Evolutionary conservation across 2,329 filamentous ascomycete genomes (phyloP), one percentile per base, ranked within the genome.

Genomic region (Beauveria medogensis): DNA sequence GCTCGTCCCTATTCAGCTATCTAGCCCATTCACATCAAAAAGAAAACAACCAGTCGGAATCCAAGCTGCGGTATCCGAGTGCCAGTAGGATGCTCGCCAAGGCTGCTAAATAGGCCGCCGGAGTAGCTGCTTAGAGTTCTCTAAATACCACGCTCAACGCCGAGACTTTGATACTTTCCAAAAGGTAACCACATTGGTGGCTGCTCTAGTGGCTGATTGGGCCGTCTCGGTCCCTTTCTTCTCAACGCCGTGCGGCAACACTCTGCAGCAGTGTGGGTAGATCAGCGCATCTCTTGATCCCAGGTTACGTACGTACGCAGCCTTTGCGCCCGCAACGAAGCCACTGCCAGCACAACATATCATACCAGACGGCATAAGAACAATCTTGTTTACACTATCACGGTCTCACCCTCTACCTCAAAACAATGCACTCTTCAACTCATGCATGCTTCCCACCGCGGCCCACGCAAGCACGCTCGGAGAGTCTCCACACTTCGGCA

Each of bases 331-430:
- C 50, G 50, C 50, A 24, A 28, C 10, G 16, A 40, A 55, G 52
- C 52, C 52, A 53, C 51, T 40, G 51, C 51, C 51, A 53, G 51
- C 51, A 41, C 48, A 50, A 50, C 30, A 37, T 52, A 52, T 52
- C 50, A 52, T 37, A 22, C 20, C 30, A 7, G 12, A 30, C 48
- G 18, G 26, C 48, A 51, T 51, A 51, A 8, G 16, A 50, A 30
- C 18, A 30, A 30, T 34, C 40, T 30, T 10, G 30, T 18, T 30
- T 18, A 20, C 40, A 20, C 51, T 53, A 14, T 24, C 52, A 22
- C 40, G 4, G 10, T 14, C 52, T 20, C 40, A 14, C 16, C 10
- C 37, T 44, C 24, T 18, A 10, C 24, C 18, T n/a, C 40, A 44
- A 28, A 30, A 12, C 4, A 18, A 55, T 44, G 52, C 52, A 44